Evolutionary conservation across 768 basidiomycete genomes (phyloP).

Genomic region (Sistotremastrum suecicum): DNA sequence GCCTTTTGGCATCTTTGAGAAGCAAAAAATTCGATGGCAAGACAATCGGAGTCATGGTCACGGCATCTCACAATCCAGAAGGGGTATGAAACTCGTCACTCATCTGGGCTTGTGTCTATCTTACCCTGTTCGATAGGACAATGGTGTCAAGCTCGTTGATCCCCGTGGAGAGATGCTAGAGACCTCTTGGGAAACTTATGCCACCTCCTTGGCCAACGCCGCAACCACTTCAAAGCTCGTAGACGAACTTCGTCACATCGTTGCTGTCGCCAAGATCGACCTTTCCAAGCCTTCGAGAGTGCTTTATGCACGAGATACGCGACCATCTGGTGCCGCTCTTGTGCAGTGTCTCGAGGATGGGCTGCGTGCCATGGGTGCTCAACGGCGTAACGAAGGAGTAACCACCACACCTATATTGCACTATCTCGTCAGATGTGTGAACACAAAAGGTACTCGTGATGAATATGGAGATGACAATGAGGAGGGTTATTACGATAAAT

Average conservation of each 20-base stretch:
- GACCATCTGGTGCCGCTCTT: conserved; percentile 70
- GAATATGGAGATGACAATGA: conserved; percentile 70
- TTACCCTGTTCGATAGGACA: conserved; percentile 46
- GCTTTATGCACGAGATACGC: conserved; percentile 87
- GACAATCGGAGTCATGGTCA: conserved; percentile 96
- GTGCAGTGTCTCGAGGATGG: conserved; percentile 74
- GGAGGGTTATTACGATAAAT: conserved; percentile 74
- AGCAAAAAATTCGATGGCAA: conserved; percentile 88
- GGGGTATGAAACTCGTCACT: conserved; percentile 32
- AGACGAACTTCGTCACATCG: conserved; percentile 42
- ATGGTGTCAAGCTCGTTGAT: conserved; percentile 97
- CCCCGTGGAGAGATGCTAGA: conserved; percentile 97
- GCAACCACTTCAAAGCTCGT: conserved; percentile 61
- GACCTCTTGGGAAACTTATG: conserved; percentile 79
- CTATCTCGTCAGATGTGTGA: conserved; percentile 83
- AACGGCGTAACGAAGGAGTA: conserved; percentile 62
- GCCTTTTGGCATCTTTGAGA: conserved; percentile 75
- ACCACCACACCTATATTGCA: conserved; percentile 93
- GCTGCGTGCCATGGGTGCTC: conserved; percentile 54
- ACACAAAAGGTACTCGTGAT: conserved; percentile 68
- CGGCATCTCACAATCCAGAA: conserved; percentile 99
- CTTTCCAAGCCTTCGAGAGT: conserved; percentile 65
- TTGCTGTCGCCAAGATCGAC: conserved; percentile 59
- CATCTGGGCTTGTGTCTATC: neutral
- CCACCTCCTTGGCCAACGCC: conserved; percentile 80